Evolutionary conservation across 2,329 filamentous ascomycete species (phyloP), one percentile per base, ranked within the genome.

Genomic region (Pseudopyricularia javanii): DNA sequence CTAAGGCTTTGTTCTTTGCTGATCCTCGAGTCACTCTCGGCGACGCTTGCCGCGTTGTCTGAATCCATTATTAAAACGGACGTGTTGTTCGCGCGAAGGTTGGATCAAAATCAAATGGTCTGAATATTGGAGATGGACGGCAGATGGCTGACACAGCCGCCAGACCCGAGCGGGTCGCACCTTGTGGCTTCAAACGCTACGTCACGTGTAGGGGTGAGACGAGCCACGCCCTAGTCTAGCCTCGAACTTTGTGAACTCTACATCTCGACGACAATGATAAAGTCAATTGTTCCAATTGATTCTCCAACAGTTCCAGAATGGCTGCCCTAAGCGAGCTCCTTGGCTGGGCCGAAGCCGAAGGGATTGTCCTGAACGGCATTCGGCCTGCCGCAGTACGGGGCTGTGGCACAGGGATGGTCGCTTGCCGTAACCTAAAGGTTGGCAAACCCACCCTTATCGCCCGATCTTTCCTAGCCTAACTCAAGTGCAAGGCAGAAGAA

Each of bases 1-100:
- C 62, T 11, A 7, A 37, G 14, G 34, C 34, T 37, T 37, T 37
- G 34, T 37, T 37, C 34, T 37, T 37, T 37, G 7, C n/a, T 17
- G 17, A 37, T 37, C 17, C 14, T 15, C 14, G 14, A 37, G 34
- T 17, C 34, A 37, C 34, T 37, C 6, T 15, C 34, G 34, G 34
- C 28, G 28, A 30, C 28, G 28, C 28, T 30, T 30, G 4, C 28
- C 28, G 28, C 9, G 9, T 30, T 9, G 28, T 9, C 9, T 5
- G 28, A 30, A 30, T 30, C 28, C 28, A 30, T 30, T n/a, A n/a
- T n/a, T n/a, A n/a, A n/a, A n/a, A n/a, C n/a, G n/a, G n/a, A n/a
- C n/a, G n/a, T n/a, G n/a, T n/a, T n/a, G n/a, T n/a, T n/a, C n/a
- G n/a, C n/a, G n/a, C n/a, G n/a, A n/a, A n/a, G n/a, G n/a, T n/a